Conservation (phyloP, 495 filamentous ascomycete genomes). For the Hypoxylon intermedium region DNA sequence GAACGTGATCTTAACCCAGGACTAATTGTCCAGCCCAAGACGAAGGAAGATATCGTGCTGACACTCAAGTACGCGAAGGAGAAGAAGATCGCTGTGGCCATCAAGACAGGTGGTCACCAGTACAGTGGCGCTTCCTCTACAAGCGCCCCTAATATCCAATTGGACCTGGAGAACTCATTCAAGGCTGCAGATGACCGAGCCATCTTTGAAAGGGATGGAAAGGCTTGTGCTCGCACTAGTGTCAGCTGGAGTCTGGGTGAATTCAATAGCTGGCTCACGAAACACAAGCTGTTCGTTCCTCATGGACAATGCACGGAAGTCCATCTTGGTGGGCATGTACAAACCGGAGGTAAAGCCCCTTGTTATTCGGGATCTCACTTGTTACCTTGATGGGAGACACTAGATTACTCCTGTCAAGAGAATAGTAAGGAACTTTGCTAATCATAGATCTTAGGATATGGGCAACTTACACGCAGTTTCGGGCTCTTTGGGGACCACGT, state of each 20-base stretch:
- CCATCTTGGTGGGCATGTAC: conserved; percentile 51
- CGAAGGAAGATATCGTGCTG: conserved; percentile 44
- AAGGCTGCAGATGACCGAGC: conserved; percentile 35
- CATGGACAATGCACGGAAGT: conserved; percentile 53
- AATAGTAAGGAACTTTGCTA: background rate
- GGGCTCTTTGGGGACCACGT: conserved; percentile 54
- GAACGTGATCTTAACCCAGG: conserved; percentile 46
- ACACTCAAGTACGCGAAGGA: conserved; percentile 47
- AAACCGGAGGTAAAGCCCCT: conserved; percentile 44
- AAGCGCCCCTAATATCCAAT: conserved; percentile 45
- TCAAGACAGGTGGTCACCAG: conserved; percentile 51
- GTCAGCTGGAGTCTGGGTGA: conserved; percentile 50
- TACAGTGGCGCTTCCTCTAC: conserved; percentile 52
- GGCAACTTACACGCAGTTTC: conserved; percentile 50
- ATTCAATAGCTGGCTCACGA: conserved; percentile 45
- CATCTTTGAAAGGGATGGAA: conserved; percentile 42
- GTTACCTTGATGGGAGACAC: too few relatives aligned
- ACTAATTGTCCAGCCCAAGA: conserved; percentile 46
- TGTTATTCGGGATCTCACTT: background rate
- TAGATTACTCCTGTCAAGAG: too few relatives aligned
- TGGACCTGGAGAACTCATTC: conserved; percentile 47
- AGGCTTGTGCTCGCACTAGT: conserved; percentile 44
- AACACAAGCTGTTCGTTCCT: conserved; percentile 50
- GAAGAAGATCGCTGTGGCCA: conserved; percentile 46
- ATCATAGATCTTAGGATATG: conserved; percentile 40